Percentiles rank a stretch among this genome's conserved stretches.
phyloP scores from a whole-genome alignment of 2,329 filamentous ascomycete genomes.

The Cordyceps fumosorosea region DNA sequence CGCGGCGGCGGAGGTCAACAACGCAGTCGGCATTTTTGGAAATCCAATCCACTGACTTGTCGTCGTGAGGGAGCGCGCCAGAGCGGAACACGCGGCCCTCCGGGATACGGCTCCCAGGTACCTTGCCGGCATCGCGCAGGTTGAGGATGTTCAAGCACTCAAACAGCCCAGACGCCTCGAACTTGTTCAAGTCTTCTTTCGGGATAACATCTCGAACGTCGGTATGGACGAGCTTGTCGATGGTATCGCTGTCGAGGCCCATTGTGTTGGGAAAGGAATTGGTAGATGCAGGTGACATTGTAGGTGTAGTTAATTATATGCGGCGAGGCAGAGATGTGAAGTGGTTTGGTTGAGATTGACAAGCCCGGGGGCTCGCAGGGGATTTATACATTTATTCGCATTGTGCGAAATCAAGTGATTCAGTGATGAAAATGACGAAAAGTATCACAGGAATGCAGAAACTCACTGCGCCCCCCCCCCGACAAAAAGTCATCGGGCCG shows the following conservation, averaged over 20 bases:
- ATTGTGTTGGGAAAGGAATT: no score
- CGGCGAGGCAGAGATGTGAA: neutral
- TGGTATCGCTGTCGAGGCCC: no score
- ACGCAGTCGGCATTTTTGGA: slow-evolving; percentile 34
- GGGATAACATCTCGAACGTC: slow-evolving; percentile 34
- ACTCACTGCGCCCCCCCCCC: no score
- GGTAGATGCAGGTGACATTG: neutral
- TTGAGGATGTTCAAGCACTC: slow-evolving; percentile 43
- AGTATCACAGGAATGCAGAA: neutral
- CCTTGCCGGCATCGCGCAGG: slow-evolving; percentile 42
- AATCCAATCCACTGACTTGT: slow-evolving; percentile 30
- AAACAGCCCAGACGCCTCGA: slow-evolving; percentile 39
- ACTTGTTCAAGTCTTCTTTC: slow-evolving; percentile 27
- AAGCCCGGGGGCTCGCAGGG: neutral
- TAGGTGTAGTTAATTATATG: neutral
- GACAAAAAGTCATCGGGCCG: no score
- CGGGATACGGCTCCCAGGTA: slow-evolving; percentile 35
- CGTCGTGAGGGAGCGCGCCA: slow-evolving; percentile 34
- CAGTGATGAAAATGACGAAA: neutral
- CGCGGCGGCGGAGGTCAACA: slow-evolving; percentile 46
- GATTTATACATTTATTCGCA: neutral
- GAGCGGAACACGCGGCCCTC: slow-evolving; percentile 39
- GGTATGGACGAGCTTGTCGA: slow-evolving; percentile 17
- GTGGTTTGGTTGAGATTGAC: neutral
- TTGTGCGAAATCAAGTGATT: neutral